Base-by-base conservation (phyloP, 345 rosid genomes). In the Salix suchowensis region DNA sequence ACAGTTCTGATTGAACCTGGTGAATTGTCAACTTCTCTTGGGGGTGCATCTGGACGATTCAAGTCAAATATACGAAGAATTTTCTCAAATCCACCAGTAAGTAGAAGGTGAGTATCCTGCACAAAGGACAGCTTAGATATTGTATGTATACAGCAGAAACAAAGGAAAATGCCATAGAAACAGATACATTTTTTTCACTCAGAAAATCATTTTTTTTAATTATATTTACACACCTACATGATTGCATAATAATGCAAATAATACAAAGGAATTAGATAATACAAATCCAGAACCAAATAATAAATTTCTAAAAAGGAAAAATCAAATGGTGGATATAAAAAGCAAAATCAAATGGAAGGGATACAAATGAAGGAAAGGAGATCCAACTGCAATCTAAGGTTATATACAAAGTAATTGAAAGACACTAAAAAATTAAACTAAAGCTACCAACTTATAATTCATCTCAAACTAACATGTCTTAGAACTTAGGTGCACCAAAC, bases 1-100 rank as follows among this genome's bases (percentile, higher is more conserved):
- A 88, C 91, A 37, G 97, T 90, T 86, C 98, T 86, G 44, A 96
- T 86, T 67, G 97, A 93, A 82, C 97, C 94, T 65, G 97, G 93
- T 36, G 95, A 91, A n/a, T 85, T 87, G 77, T 85, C 94, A 80
- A 96, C 88, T 88, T 92, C 95, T 88, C 91, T 91, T 61, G 99
- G 92, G 69, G 97, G 85, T 65, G 94, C 97, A 82, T 96, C 97
- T 52, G 88, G 90, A 67, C 89, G 84, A 79, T 93, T 93, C 88
- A 96, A 79, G 84, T 96, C 98, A 82, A 86, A 96, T 72, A 96
- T 86, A 19, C 98, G 95, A 61, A 93, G 89, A 78, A 92, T 83
- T 82, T 96, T 96, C 92, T 93, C 99, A 71, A 89, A 14, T 67
- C 98, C 99, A 36, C 99, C 99, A n/a, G 98, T 93, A 77, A 96